Conservation (phyloP, 2,329 filamentous ascomycete genomes). For the Ascochyta clinopodiicola region DNA sequence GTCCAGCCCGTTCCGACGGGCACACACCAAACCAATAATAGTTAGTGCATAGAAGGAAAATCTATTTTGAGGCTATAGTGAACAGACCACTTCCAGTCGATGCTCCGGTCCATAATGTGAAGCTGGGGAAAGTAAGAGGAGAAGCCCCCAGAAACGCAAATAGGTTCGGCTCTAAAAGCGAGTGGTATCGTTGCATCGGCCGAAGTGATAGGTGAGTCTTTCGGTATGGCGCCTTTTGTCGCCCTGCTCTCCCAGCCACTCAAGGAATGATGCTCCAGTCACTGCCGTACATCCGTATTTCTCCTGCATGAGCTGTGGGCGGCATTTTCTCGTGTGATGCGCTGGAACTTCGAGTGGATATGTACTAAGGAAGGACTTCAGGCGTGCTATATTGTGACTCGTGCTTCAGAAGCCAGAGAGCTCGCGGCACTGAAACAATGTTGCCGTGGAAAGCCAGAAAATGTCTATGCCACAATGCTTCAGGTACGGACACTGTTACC, state of each 20-base stretch:
- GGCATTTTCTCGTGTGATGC: neutral
- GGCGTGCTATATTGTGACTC: neutral
- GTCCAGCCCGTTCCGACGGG: neutral
- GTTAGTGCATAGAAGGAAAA: neutral
- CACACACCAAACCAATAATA: neutral
- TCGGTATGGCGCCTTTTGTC: neutral
- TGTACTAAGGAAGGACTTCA: neutral
- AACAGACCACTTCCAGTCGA: neutral
- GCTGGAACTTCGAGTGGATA: neutral
- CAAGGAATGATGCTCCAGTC: neutral
- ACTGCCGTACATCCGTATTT: neutral
- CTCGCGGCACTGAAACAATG: neutral
- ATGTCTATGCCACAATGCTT: no score
- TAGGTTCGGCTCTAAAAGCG: neutral
- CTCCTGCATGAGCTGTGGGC: neutral
- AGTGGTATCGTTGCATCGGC: neutral
- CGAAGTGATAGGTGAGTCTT: neutral
- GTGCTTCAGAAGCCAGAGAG: neutral
- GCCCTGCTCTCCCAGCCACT: neutral
- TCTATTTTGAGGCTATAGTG: constrained; percentile 2
- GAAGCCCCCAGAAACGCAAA: no score
- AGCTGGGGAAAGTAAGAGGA: neutral
- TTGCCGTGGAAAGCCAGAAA: neutral
- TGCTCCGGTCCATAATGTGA: neutral
- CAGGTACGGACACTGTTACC: neutral